These are phyloP conservation scores for Cytospora schulzeri DNA, from an alignment of 2,329 filamentous ascomycete species.

Conservation along the genomic window DNA sequence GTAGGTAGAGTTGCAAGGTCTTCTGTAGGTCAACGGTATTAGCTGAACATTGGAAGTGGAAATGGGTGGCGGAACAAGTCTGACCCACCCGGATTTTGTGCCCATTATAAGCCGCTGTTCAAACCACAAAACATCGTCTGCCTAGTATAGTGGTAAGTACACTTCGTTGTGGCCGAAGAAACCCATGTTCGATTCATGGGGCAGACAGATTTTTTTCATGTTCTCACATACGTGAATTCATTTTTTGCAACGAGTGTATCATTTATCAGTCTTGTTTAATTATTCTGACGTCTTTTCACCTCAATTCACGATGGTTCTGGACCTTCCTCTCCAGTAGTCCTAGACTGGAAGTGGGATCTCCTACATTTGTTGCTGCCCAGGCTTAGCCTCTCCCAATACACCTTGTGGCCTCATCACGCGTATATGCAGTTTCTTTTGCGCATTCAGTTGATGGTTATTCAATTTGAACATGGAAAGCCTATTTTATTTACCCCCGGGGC, in stretches of 20 bases:
- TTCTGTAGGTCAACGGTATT: too few species aligned
- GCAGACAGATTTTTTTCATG: slow-evolving; percentile 16
- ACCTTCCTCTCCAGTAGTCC: too few species aligned
- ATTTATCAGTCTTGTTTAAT: not conserved
- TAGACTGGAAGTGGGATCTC: too few species aligned
- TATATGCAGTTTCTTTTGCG: not conserved
- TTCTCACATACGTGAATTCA: not conserved
- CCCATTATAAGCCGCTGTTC: not conserved
- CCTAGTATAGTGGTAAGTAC: slow-evolving; percentile 28
- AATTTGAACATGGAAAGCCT: not conserved
- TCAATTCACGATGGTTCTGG: too few species aligned
- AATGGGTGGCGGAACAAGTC: not conserved
- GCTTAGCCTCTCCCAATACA: too few species aligned
- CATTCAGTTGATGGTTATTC: not conserved
- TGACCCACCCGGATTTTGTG: not conserved
- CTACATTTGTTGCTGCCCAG: too few species aligned
- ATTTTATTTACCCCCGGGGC: not conserved
- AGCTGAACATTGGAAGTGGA: too few species aligned
- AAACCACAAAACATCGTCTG: slow-evolving; percentile 9
- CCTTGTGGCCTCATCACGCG: not conserved
- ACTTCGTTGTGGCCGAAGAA: slow-evolving; percentile 27
- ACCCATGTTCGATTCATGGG: slow-evolving; percentile 29
- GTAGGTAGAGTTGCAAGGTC: too few species aligned
- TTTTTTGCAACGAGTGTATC: not conserved
- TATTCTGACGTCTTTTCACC: too few species aligned